Evolutionary conservation across 805 yeast genomes (phyloP), one percentile per base, ranked within the genome.

Genomic region (Wickerhamomyces sydowiorum): DNA sequence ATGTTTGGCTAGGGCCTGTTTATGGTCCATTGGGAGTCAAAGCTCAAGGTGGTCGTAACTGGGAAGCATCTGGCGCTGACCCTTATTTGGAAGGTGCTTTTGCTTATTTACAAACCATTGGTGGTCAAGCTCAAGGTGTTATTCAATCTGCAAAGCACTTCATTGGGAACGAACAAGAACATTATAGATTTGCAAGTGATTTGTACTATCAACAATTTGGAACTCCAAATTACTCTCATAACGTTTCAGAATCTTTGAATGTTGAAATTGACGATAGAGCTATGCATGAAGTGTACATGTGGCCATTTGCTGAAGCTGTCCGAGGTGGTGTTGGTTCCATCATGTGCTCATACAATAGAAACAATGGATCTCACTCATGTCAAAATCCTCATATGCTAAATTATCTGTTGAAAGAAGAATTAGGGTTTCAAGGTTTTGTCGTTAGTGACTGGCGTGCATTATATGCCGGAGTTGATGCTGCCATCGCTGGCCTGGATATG

Each of bases 391-490:
- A 54, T 25, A 49, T 76, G 25, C 51, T 78, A 36, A 59, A 66
- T 12, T 70, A 71, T 30, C 57, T 75, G 29, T 57, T 78, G 47
- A 61, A 80, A 41, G 53, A 64, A 7, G 82, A 78, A 52, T 75
- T 80, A 77, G 66, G 66, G 4, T 78, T 64, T 54, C 60, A 70
- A 8, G 83, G 83, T 29, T 55, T 69, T 40, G 58, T 69, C 17
- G 73, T 78, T 74, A 68, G 77, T 20, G 84, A 78, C 57, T 78
- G 83, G 83, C 66, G 51, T 50, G 84, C 83, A 12, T 62, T 65
- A 5, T 75, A 70, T 51, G 62, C 78, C 7, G 65, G 61, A 36
- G 64, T 61, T 30, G 70, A 64, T 35, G 51, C 78, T n/a, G 57
- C 76, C 34, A 65, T 69, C 20, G 75, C 76, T 19, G 83, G 83